Evolutionary conservation across 1,284 basidiomycete species (phyloP).

Genomic region (Trametes hirsuta): DNA sequence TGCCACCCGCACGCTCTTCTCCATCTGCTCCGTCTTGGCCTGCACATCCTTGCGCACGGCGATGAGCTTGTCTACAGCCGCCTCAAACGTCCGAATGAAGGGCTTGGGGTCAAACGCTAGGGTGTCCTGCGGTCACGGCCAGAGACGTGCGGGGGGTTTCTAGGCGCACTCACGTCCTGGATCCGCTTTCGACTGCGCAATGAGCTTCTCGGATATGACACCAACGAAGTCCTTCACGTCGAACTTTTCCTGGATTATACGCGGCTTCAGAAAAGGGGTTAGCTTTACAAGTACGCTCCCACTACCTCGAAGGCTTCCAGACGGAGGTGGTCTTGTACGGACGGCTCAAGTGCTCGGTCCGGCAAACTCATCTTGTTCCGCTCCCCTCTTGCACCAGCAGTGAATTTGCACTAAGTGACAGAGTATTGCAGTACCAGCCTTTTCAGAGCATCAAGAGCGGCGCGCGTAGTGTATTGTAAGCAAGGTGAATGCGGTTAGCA

Average conservation of each 20-base stretch:
- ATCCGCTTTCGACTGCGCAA: constrained; percentile 79
- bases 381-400: too few species aligned
- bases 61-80: constrained; percentile 86
- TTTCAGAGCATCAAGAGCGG: too few species aligned
- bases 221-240: constrained; percentile 91
- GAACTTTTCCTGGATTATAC: constrained; percentile 73
- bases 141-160: background rate
- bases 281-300: too few species aligned
- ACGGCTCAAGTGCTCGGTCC: constrained; percentile 29
- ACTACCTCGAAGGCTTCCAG: constrained; percentile 36
- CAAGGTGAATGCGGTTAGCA: too few species aligned
- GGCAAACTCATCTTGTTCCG: too few species aligned
- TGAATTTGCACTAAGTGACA: too few species aligned
- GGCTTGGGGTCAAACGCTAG: constrained; percentile 93
- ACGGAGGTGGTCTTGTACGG: constrained; percentile 33
- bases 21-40: constrained; percentile 86
- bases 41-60: constrained; percentile 87
- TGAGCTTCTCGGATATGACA: constrained; percentile 83
- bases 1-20: constrained; percentile 87
- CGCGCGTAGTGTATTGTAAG: too few species aligned
- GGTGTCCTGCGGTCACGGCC: background rate
- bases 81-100: constrained; percentile 91
- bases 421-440: too few species aligned
- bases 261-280: too few species aligned
- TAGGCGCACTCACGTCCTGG: constrained; percentile 71